Evolutionary conservation across 768 basidiomycete species (phyloP).

Genomic region (Psilocybe cubensis): DNA sequence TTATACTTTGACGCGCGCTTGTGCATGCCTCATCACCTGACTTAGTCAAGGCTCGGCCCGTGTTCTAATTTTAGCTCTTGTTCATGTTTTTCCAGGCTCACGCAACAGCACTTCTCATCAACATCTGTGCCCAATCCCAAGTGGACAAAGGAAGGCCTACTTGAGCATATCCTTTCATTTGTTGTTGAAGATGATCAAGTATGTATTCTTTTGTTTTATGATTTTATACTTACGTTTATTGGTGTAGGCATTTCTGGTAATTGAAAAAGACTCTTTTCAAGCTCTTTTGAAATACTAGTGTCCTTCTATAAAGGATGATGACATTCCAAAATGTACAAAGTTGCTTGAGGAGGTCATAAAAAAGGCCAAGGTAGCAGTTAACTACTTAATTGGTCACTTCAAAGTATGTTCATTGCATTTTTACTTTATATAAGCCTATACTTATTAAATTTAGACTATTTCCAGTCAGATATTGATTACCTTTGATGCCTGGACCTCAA

Average conservation of each 20-base stretch:
- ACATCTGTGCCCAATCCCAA: conserved; percentile 8
- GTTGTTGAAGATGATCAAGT: conserved; percentile 26
- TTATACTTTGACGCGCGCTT: too few relatives aligned
- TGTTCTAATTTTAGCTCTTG: too few relatives aligned
- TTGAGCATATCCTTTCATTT: conserved; percentile 23
- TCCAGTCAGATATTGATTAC: conserved; percentile 19
- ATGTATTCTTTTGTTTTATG: not conserved
- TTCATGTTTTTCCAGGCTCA: too few relatives aligned
- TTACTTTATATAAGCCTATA: not conserved
- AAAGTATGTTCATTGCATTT: not conserved
- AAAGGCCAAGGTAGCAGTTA: conserved; percentile 5
- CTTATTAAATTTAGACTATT: not conserved
- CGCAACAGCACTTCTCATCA: too few relatives aligned
- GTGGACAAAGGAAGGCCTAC: conserved; percentile 21
- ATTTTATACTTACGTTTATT: too few relatives aligned
- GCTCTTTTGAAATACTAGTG: conserved; percentile 21
- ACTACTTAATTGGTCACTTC: conserved; percentile 3
- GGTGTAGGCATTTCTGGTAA: conserved; percentile 26
- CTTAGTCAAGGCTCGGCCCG: too few relatives aligned
- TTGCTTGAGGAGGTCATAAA: conserved; percentile 20
- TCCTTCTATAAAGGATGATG: conserved; percentile 13
- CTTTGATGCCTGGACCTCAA: conserved; percentile 25
- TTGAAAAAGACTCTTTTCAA: conserved; percentile 21
- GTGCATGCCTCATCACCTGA: too few relatives aligned
- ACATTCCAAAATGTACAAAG: conserved; percentile 26